Conservation (phyloP, 108 stramenopile species). For the Cyclotella cryptica region DNA sequence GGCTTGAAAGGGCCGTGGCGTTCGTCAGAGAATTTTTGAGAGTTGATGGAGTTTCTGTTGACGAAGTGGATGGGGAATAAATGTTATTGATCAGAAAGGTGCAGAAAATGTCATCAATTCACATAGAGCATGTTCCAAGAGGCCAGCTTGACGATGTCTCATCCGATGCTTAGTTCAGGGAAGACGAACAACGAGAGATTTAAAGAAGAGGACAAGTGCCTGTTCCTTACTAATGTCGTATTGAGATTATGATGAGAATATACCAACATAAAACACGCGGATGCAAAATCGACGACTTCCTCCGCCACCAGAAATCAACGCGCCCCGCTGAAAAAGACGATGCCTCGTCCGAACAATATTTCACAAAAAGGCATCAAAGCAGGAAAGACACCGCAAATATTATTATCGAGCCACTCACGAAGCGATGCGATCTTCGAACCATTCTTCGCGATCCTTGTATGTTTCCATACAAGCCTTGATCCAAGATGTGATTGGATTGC, state of each 20-base stretch:
- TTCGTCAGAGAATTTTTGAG: conserved; percentile 72
- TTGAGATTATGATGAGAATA: too few relatives aligned
- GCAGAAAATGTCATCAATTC: not conserved
- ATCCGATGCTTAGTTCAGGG: too few relatives aligned
- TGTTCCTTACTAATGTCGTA: too few relatives aligned
- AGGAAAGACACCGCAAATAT: not conserved
- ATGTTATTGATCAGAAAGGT: not conserved
- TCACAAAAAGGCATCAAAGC: not conserved
- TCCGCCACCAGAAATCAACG: too few relatives aligned
- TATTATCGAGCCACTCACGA: conserved; percentile 19
- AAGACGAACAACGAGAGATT: too few relatives aligned
- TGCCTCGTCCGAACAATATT: too few relatives aligned
- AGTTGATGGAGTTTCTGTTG: conserved; percentile 61
- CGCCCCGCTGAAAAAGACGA: too few relatives aligned
- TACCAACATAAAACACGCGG: too few relatives aligned
- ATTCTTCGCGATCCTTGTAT: conserved; percentile 40
- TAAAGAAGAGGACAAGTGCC: too few relatives aligned
- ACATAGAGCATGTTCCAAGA: not conserved
- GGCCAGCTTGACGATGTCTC: too few relatives aligned
- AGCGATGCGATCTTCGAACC: conserved; percentile 39
- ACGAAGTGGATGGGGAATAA: not conserved
- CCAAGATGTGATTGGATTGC: conserved; percentile 52
- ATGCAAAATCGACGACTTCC: too few relatives aligned
- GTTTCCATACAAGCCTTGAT: conserved; percentile 53
- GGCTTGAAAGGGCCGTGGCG: conserved; percentile 57